A percentile compares a stretch with the other conserved stretches of the same genome.
Conservation (phyloP, 2,329 filamentous ascomycete species). For the Clonostachys rhizophaga region DNA sequence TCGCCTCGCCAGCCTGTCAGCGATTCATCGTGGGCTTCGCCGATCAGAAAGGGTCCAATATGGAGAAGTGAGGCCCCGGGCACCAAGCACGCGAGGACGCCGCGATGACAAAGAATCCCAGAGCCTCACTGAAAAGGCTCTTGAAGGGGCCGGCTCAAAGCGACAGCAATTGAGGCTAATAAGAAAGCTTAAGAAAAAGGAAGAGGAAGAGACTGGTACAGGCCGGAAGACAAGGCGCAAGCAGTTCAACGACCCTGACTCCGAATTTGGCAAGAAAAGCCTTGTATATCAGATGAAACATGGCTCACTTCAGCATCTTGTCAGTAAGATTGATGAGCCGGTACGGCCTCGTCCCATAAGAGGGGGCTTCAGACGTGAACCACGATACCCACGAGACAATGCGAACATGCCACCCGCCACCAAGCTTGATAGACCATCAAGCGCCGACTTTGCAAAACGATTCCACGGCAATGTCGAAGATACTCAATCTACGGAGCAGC, state of each 20-base stretch:
- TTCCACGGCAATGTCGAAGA: no score
- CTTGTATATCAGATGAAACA: constrained; percentile 49
- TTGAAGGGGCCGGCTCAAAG: neutral
- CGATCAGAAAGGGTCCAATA: constrained; percentile 30
- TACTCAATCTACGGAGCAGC: no score
- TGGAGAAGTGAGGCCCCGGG: constrained; percentile 7
- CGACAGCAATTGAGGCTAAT: constrained; percentile 40
- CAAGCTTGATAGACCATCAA: no score
- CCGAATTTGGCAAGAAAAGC: constrained; percentile 48
- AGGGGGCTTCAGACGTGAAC: neutral
- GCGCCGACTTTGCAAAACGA: no score
- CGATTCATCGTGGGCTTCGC: constrained; percentile 64
- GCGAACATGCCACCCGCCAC: neutral
- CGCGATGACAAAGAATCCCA: constrained; percentile 1
- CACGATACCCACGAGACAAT: no score
- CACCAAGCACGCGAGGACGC: neutral
- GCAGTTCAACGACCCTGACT: constrained; percentile 46
- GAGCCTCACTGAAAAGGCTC: constrained; percentile 1
- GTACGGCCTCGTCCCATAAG: constrained; percentile 1
- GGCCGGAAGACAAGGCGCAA: constrained; percentile 39
- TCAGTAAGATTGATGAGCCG: constrained; percentile 6
- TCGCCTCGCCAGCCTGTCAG: constrained; percentile 46
- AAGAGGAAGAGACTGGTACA: constrained; percentile 21
- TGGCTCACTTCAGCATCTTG: constrained; percentile 28
- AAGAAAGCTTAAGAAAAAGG: constrained; percentile 26